A percentile compares a stretch with the other conserved stretches of the same genome.
Conservation (phyloP, 257 asterid genomes). For the Solanum chmielewskii region DNA sequence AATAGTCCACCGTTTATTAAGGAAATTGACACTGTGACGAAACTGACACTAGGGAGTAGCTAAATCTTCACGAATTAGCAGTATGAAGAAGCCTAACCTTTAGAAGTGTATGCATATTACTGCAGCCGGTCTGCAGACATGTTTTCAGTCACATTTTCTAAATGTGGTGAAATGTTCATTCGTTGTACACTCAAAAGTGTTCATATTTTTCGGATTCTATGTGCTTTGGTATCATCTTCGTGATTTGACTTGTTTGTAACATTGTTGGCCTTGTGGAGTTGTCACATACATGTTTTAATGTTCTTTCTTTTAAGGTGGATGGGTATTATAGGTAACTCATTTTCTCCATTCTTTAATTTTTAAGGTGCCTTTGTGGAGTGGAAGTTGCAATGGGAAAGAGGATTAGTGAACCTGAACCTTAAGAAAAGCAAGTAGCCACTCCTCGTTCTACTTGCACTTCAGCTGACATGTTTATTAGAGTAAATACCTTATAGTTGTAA, state of each 20-base stretch:
- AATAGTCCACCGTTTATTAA: not conserved
- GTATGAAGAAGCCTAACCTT: not conserved
- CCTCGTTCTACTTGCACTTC: constrained; percentile 96
- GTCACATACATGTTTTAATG: no score
- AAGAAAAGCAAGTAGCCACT: no score
- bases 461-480: constrained; percentile 31
- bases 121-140: no score
- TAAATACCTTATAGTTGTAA: not conserved
- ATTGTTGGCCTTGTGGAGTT: no score
- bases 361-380: constrained; percentile 50
- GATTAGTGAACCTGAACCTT: constrained; percentile 54
- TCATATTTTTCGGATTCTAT: not conserved
- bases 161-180: not conserved
- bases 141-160: not conserved
- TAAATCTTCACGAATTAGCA: not conserved
- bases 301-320: no score
- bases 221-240: not conserved
- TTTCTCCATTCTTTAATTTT: not conserved
- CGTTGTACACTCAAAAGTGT: not conserved
- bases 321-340: no score
- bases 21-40: not conserved
- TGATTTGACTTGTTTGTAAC: no score
- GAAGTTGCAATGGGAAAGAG: constrained; percentile 38
- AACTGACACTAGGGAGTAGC: not conserved
- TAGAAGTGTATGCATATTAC: not conserved